Base-by-base conservation (phyloP, 73 alveolate species). In the Paramecium bursaria region DNA sequence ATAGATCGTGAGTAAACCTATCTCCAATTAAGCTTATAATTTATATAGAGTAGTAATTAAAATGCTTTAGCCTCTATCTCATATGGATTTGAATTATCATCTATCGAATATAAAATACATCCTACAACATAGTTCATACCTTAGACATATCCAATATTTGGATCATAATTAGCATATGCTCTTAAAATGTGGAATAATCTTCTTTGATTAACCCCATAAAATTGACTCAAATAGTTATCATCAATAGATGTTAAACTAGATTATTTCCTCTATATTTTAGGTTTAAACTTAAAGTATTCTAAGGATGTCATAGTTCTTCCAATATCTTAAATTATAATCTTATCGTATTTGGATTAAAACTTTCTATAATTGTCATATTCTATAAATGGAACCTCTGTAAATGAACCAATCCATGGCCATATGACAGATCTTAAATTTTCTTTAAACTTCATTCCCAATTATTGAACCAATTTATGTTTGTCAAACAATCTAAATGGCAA, bases 41-140 rank as follows among this genome's bases (percentile, higher is more conserved):
- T 39, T 0, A 67, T 67, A 39, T n/a, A 42, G 17, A 67, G 14
- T 15, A 67, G 44, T 26, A 67, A 10, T 39, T 67, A 11, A 9
- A 25, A 67, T 4, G 57, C 55, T 67, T 67, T 67, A 25, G 50
- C 33, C 22, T 67, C 82, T 14, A 44, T 57, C 10, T 29, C 17
- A 35, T 9, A 67, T 39, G 44, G 25, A 7, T 44, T 67, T 21
- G 19, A 21, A 11, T 10, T 42, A 67, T 67, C 53, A 67, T 67
- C 82, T 21, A 67, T 39, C 27, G 35, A 67, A 67, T 35, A 67
- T 5, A 67, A 42, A 7, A 67, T 9, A 2, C 26, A 3, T 15
- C 82, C 82, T 47, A 39, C 33, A 3, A 67, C 44, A 67, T 67
- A 67, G 44, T 67, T 67, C 82, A 67, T 67, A 7, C 82, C 82